Percentiles rank a stretch among this genome's conserved stretches.
These are phyloP conservation scores for Schwanniomyces etchellsii DNA, from an alignment of 1,139 yeast species.

Conservation along the genomic window DNA sequence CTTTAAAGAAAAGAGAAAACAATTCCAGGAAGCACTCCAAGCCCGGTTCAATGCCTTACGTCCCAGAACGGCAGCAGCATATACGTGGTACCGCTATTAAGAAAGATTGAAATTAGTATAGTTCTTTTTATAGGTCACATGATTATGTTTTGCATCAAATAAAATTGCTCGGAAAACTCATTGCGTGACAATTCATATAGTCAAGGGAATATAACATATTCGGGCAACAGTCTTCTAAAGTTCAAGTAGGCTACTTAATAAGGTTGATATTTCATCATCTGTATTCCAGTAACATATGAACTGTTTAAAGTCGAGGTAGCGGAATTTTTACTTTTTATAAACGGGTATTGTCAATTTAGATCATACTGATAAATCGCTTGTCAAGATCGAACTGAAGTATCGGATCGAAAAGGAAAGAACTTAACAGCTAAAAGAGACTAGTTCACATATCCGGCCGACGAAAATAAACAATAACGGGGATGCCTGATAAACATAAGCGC, in stretches of 20 bases:
- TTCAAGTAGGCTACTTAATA: no score
- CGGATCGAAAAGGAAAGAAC: not conserved
- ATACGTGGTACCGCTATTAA: constrained; percentile 77
- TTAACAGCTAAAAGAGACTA: no score
- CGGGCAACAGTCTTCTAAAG: no score
- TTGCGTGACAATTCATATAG: not conserved
- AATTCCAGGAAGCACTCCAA: constrained; percentile 77
- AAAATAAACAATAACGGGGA: no score
- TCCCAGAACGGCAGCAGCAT: constrained; percentile 77
- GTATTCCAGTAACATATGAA: no score
- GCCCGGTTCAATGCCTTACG: constrained; percentile 58
- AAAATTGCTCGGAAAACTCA: constrained; percentile 3
- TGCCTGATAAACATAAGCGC: constrained; percentile 46
- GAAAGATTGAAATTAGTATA: constrained; percentile 14
- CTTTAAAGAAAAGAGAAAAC: constrained; percentile 74
- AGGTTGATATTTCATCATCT: no score
- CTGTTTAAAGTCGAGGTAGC: no score
- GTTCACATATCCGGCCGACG: no score
- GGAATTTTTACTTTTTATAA: no score
- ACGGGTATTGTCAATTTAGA: not conserved
- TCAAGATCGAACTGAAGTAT: not conserved
- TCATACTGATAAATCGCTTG: not conserved
- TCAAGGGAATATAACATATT: no score
- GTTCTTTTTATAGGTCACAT: constrained; percentile 1
- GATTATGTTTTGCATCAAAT: constrained; percentile 4